Evolutionary conservation across 768 basidiomycete genomes (phyloP).

Genomic region (Lyophyllum semitale): DNA sequence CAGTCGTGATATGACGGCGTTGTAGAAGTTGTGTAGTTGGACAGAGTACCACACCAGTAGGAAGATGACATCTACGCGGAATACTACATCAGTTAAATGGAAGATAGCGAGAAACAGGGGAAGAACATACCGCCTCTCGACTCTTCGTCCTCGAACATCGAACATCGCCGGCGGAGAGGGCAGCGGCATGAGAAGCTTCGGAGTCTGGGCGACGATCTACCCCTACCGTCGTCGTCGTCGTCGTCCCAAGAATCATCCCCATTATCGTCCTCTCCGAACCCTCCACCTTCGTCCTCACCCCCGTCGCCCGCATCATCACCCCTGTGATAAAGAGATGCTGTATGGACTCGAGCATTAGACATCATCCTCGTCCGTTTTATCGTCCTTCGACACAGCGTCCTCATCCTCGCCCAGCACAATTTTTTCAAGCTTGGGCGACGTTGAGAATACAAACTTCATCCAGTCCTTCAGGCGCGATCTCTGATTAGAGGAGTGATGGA

Average conservation of each 20-base stretch:
- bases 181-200: constrained; percentile 43
- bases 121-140: constrained; percentile 83
- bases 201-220: constrained; percentile 19
- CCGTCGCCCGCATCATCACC: constrained; percentile 34
- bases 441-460: constrained; percentile 83
- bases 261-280: constrained; percentile 39
- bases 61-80: constrained; percentile 93
- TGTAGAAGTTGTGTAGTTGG: constrained; percentile 94
- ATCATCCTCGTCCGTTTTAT: constrained; percentile 57
- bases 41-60: constrained; percentile 96
- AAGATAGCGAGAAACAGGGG: neutral
- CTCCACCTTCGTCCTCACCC: constrained; percentile 42
- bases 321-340: constrained; percentile 89
- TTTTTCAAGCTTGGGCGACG: constrained; percentile 65
- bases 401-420: constrained; percentile 48
- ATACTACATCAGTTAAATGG: neutral
- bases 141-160: constrained; percentile 97
- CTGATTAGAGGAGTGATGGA: constrained; percentile 41
- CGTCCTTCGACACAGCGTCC: constrained; percentile 21
- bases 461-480: constrained; percentile 62
- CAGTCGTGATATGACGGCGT: constrained; percentile 90
- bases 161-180: constrained; percentile 74
- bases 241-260: constrained; percentile 23
- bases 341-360: constrained; percentile 86
- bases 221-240: constrained; percentile 21